Percentiles rank a stretch among this genome's conserved stretches.
These are phyloP conservation scores for Fusarium temperatum DNA, from an alignment of 2,329 filamentous ascomycete genomes.

Conservation along the genomic window DNA sequence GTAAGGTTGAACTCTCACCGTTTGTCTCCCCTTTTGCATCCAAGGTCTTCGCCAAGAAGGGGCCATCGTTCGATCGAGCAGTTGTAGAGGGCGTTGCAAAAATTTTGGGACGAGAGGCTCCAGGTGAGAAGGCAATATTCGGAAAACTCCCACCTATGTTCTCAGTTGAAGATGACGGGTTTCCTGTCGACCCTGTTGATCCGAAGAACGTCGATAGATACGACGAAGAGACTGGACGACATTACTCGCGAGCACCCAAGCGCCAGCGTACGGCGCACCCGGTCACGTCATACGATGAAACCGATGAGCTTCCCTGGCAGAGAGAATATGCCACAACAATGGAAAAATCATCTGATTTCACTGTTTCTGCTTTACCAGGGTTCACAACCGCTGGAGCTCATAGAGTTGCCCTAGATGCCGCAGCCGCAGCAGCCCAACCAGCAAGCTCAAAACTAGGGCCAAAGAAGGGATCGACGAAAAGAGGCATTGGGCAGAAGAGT, in stretches of 20 bases:
- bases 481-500: conserved; percentile 52
- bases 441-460: conserved; percentile 25
- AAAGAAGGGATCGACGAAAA: conserved; percentile 45
- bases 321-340: conserved; percentile 68
- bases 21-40: conserved; percentile 69
- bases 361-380: conserved; percentile 63
- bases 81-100: conserved; percentile 73
- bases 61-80: conserved; percentile 73
- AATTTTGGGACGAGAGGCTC: conserved; percentile 73
- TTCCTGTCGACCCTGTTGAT: conserved; percentile 69
- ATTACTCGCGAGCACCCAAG: conserved; percentile 41
- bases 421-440: conserved; percentile 26
- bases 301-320: conserved; percentile 49
- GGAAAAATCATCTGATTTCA: conserved; percentile 67
- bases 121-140: conserved; percentile 64
- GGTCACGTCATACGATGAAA: conserved; percentile 16
- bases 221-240: conserved; percentile 24
- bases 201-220: conserved; percentile 40
- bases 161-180: conserved; percentile 71
- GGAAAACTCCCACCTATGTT: conserved; percentile 62
- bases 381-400: conserved; percentile 72
- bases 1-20: conserved; percentile 72
- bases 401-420: conserved; percentile 50
- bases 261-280: conserved; percentile 41
- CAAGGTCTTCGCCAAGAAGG: conserved; percentile 62